Evolutionary conservation across 192 early-diverging fungal species (phyloP), one percentile per base, ranked within the genome.

Genomic region (Linnemannia zychae): DNA sequence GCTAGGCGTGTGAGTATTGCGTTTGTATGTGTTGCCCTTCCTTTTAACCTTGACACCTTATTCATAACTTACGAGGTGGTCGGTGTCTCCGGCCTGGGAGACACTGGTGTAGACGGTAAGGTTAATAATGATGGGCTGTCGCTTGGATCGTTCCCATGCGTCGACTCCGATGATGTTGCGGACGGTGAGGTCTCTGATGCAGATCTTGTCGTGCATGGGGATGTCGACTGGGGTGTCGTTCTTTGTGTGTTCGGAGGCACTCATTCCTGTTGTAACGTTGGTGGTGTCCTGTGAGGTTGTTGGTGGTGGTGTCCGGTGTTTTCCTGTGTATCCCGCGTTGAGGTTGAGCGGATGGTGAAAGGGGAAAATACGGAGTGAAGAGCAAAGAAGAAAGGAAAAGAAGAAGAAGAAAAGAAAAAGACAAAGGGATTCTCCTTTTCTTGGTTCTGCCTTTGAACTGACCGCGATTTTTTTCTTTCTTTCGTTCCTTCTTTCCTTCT

Each of bases 91-190:
- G 17, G 96, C 95, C 28, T 92, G 89, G 65, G 91, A 87, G 52
- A 98, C 92, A 63, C 94, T 92, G 12, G 95, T 94, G 79, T 93
- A 91, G 33, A 98, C 89, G 46, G 89, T 91, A 11, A 96, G 88
- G 60, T 94, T 94, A 52, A 99, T 93, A 16, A 93, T 91, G 68
- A 99, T 90, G 22, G 98, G 96, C 82, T 99, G 97, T 12, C 90
- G 82, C 82, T 97, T 95, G n/a, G 89, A 89, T 20, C 97, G 91
- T 77, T 97, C 97, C 98, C 98, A 99, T 24, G 94, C 91, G 88
- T 99, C 97, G 66, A 96, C 95, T 13, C 98, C 98, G 52, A 98
- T 91, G 57, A 95, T 93, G 53, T 92, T 95, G 68, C 93, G 94
- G 63, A 99, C 94, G 33, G 92, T 88, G 44, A 99, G 92, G 87